A percentile compares a stretch with the other conserved stretches of the same genome.
Evolutionary conservation across 495 filamentous ascomycete species (phyloP).

Genomic region (Penicillium maclennaniae): DNA sequence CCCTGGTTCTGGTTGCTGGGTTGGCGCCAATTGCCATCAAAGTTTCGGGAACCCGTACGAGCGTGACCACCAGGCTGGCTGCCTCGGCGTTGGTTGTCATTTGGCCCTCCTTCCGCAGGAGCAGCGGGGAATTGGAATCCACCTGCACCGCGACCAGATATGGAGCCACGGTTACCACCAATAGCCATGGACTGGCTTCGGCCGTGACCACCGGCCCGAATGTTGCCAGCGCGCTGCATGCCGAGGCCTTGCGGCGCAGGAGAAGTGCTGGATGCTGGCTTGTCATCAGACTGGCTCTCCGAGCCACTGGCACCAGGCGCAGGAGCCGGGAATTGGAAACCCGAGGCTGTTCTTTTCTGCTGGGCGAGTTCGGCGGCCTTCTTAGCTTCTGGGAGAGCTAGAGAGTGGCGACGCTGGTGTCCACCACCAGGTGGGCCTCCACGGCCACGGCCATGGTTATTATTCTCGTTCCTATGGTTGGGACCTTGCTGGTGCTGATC

Average conservation of each 20-base stretch:
- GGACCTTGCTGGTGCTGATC: constrained; percentile 65
- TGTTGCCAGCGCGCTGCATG: constrained; percentile 49
- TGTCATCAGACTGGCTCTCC: constrained; percentile 44
- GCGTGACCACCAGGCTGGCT: constrained; percentile 65
- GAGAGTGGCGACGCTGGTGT: constrained; percentile 90
- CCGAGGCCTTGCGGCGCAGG: constrained; percentile 40
- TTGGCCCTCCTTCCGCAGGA: constrained; percentile 47
- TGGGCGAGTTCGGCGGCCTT: constrained; percentile 96
- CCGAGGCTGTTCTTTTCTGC: constrained; percentile 89
- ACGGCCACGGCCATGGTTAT: constrained; percentile 67
- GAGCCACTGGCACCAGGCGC: constrained; percentile 60
- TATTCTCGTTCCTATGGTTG: constrained; percentile 66
- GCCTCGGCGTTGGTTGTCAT: constrained; percentile 68
- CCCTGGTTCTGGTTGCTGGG: constrained; percentile 62
- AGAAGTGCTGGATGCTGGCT: constrained; percentile 32
- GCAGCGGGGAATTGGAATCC: constrained; percentile 67
- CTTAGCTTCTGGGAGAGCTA: constrained; percentile 93
- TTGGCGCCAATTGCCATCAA: constrained; percentile 97
- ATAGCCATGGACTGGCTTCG: constrained; percentile 70
- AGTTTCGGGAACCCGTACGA: constrained; percentile 82
- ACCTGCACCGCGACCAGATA: constrained; percentile 57
- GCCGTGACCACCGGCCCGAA: constrained; percentile 53
- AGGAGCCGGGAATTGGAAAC: constrained; percentile 80
- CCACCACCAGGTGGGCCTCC: constrained; percentile 71
- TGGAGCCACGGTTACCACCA: constrained; percentile 51